phyloP scores from a whole-genome alignment of 192 early-diverging fungal species.

The Coemansia erecta region DNA sequence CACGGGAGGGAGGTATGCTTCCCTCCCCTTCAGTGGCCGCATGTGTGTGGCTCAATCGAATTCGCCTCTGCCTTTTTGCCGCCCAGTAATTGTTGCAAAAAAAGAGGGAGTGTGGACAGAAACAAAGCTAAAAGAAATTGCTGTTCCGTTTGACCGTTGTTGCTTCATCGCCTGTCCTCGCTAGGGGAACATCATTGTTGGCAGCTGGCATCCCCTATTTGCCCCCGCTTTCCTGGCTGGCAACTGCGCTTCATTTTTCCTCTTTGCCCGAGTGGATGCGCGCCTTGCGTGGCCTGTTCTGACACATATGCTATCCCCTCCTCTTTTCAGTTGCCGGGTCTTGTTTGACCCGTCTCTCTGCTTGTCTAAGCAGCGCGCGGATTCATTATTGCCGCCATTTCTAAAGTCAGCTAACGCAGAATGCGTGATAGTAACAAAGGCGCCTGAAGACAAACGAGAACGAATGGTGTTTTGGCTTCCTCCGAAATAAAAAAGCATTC shows the following conservation, averaged over 20 bases:
- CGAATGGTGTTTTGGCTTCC: too few relatives aligned
- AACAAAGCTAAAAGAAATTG: not conserved
- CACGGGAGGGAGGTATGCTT: too few relatives aligned
- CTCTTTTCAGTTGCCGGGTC: not conserved
- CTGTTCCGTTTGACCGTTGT: not conserved
- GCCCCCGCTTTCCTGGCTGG: not conserved
- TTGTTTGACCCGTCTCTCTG: not conserved
- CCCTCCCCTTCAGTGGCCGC: too few relatives aligned
- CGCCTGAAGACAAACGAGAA: too few relatives aligned
- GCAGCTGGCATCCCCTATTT: not conserved
- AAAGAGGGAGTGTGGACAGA: not conserved
- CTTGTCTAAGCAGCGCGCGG: not conserved
- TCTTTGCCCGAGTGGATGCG: conserved; percentile 2
- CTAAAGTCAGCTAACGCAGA: too few relatives aligned
- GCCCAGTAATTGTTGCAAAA: not conserved
- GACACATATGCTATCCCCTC: not conserved
- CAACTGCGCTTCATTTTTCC: not conserved
- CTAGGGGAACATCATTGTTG: conserved; percentile 1
- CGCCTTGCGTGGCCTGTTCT: conserved; percentile 6
- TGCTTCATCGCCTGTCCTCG: conserved; percentile 5
- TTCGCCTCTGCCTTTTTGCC: conserved; percentile 5
- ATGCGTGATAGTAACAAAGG: too few relatives aligned
- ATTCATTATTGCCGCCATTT: too few relatives aligned
- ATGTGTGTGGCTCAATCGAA: too few relatives aligned
- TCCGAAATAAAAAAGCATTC: too few relatives aligned